Evolutionary conservation across 768 basidiomycete genomes (phyloP).

Genomic region (Rhodotorula paludigena): DNA sequence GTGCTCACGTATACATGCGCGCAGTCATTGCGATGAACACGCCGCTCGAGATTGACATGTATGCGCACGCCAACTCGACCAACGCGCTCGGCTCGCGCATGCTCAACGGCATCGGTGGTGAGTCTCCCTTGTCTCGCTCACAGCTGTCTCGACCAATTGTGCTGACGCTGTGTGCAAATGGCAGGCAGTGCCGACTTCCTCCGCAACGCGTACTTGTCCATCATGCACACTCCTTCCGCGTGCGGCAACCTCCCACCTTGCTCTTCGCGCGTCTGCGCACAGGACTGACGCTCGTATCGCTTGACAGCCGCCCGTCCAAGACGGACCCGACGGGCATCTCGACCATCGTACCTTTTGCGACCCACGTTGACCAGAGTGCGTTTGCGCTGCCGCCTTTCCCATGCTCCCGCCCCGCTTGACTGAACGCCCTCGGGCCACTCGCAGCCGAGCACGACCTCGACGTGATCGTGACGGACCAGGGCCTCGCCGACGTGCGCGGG

Average conservation of each 20-base stretch:
- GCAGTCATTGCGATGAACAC: constrained; percentile 35
- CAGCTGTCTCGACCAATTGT: not conserved
- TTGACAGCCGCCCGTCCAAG: not conserved
- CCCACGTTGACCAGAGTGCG: constrained; percentile 42
- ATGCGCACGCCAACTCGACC: constrained; percentile 44
- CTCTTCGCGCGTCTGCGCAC: not conserved
- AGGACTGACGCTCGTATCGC: not conserved
- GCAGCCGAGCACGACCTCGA: constrained; percentile 37
- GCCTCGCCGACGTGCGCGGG: constrained; percentile 44
- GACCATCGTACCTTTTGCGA: constrained; percentile 44
- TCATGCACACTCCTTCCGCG: constrained; percentile 43
- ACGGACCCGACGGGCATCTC: constrained; percentile 41
- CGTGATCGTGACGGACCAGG: constrained; percentile 44
- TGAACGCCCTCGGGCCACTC: no score
- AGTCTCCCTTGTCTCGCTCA: no score
- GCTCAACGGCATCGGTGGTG: constrained; percentile 43
- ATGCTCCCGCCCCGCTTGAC: not conserved
- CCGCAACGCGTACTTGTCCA: constrained; percentile 42
- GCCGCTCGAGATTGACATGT: constrained; percentile 44
- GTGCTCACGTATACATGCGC: not conserved
- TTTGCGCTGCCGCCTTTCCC: not conserved
- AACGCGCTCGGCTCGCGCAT: constrained; percentile 42
- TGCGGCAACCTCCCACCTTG: not conserved
- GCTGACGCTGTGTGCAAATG: no score
- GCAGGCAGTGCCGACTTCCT: constrained; percentile 43